Evolutionary conservation across 2,329 filamentous ascomycete genomes (phyloP).

Genomic region (Chalaropsis ovoidea): DNA sequence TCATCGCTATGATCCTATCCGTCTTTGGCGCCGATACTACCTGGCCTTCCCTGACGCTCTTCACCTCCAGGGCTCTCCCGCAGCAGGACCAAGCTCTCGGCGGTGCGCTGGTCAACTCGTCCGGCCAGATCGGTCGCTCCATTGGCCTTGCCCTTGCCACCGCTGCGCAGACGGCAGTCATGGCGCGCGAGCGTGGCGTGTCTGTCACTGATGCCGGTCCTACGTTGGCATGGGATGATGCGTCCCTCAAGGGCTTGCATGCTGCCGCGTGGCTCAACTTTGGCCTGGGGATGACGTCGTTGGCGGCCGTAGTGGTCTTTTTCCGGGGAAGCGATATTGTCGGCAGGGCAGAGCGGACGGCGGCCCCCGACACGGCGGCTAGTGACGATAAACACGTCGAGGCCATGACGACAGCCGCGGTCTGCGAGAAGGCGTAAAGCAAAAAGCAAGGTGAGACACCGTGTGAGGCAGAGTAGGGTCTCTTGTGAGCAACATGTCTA

Average conservation of each 20-base stretch:
- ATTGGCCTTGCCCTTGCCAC: conserved; percentile 57
- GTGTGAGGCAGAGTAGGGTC: neutral
- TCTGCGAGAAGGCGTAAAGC: conserved; percentile 1
- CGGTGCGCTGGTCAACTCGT: conserved; percentile 57
- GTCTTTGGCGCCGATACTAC: conserved; percentile 58
- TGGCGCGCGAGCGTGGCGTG: conserved; percentile 40
- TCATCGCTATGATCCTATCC: conserved; percentile 55
- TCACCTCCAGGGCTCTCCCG: conserved; percentile 53
- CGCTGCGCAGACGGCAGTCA: conserved; percentile 53
- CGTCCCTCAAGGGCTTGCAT: conserved; percentile 41
- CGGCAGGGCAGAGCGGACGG: conserved; percentile 30
- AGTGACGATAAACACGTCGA: conserved; percentile 10
- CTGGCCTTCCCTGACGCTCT: conserved; percentile 56
- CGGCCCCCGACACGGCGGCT: neutral
- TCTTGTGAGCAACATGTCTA: neutral
- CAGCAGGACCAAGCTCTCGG: conserved; percentile 56
- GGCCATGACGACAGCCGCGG: neutral
- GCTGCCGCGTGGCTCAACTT: conserved; percentile 46
- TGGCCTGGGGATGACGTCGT: conserved; percentile 37
- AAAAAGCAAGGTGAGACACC: neutral
- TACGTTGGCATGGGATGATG: conserved; percentile 36
- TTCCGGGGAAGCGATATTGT: conserved; percentile 46
- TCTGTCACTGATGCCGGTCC: conserved; percentile 38
- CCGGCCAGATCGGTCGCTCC: conserved; percentile 54
- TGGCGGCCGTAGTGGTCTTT: conserved; percentile 38